Percentiles rank a stretch among this genome's conserved stretches.
Evolutionary conservation across 2,329 filamentous ascomycete genomes (phyloP).

Genomic region (Aspergillus costaricaensis): DNA sequence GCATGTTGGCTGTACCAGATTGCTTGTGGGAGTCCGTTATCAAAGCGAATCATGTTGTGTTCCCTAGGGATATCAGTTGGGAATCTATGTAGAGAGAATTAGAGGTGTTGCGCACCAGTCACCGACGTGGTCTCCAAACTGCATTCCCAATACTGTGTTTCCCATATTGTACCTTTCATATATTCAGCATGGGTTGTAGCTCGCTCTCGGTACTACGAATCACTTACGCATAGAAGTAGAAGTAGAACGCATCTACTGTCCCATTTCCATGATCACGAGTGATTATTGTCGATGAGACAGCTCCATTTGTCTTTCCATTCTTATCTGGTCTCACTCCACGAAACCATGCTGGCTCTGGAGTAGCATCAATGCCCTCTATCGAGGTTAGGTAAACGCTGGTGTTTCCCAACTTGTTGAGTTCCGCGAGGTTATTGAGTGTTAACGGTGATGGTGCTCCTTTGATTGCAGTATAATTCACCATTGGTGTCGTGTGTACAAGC

Average conservation of each 20-base stretch:
- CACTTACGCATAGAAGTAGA: slow-evolving; percentile 60
- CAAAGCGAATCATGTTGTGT: slow-evolving; percentile 68
- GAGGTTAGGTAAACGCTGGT: slow-evolving; percentile 53
- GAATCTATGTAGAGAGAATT: neutral
- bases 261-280: slow-evolving; percentile 58
- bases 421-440: slow-evolving; percentile 52
- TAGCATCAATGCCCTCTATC: slow-evolving; percentile 48
- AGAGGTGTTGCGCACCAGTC: slow-evolving; percentile 53
- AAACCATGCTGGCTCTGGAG: slow-evolving; percentile 49
- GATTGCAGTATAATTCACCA: slow-evolving; percentile 46
- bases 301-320: slow-evolving; percentile 53
- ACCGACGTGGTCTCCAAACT: slow-evolving; percentile 64
- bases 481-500: slow-evolving; percentile 49
- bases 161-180: slow-evolving; percentile 53
- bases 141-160: slow-evolving; percentile 51
- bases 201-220: neutral
- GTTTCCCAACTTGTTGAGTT: slow-evolving; percentile 50
- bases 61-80: slow-evolving; percentile 48
- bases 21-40: slow-evolving; percentile 54
- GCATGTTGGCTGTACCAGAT: slow-evolving; percentile 67
- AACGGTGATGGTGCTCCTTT: slow-evolving; percentile 42
- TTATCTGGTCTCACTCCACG: slow-evolving; percentile 56
- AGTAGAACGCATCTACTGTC: slow-evolving; percentile 62
- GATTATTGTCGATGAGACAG: slow-evolving; percentile 56
- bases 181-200: neutral